Base-by-base conservation (phyloP, 2,329 filamentous ascomycete genomes). In the Daldinia sp. region DNA sequence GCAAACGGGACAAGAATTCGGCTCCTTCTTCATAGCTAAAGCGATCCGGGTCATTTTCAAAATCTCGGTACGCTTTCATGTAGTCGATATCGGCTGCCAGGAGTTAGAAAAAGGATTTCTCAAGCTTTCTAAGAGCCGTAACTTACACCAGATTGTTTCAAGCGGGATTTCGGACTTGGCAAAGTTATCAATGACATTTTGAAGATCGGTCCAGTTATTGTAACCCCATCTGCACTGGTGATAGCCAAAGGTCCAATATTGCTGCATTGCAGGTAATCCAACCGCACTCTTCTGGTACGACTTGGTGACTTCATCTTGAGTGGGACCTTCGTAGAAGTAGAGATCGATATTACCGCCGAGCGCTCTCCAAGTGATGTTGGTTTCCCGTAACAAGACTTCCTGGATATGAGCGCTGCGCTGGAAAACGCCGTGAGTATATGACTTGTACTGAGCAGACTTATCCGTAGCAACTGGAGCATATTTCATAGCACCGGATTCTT, bases 201-300 rank as follows among this genome's bases (percentile, higher is more conserved):
- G 83, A 2, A 92, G 72, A 25, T 86, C 82, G 1, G 85, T 84
- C 87, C 90, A 93, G 70, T 91, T 92, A 35, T 83, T 79, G 74
- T 95, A 95, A 0, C 92, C 92, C 88, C 92, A 95, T 61, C 91
- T 84, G 70, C 91, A 94, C 74, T 96, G 92, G 68, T 96, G 92
- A 73, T 85, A 94, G 0, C 93, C 93, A 63, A 96, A 87, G 0
- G 89, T 87, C 82, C 87, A 94, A 78, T 95, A 95, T 68, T 91
- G 88, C 72, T 94, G 90, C 86, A 94, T 88, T 0, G 88, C 88
- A 1, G 92, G 91, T 4, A 91, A 78, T 0, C 92, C 91, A 52
- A 89, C 80, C 1, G 88, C 85, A 54, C 84, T 87, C 58, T 79
- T 76, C 65, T 91, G 88, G 73, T 94, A 95, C 35, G 90, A 83